A percentile compares a stretch with the other conserved stretches of the same genome.
Conservation (phyloP, 495 filamentous ascomycete genomes). For the Daldinia vernicosa region DNA sequence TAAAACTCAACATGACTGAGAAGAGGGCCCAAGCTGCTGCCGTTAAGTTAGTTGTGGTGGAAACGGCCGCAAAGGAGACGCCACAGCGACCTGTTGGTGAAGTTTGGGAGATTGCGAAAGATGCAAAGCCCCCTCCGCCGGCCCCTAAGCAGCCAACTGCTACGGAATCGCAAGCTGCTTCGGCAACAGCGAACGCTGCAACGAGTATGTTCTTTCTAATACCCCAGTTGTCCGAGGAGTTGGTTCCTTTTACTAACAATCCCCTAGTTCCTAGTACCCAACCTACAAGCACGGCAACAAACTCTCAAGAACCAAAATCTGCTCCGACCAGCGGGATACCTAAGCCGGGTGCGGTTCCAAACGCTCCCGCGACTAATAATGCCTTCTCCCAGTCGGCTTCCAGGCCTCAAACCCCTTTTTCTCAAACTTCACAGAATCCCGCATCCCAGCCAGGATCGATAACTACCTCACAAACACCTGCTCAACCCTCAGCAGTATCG, state of each 20-base stretch:
- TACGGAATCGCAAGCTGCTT: slow-evolving; percentile 42
- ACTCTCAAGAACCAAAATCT: slow-evolving; percentile 38
- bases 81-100: slow-evolving; percentile 81
- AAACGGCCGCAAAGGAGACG: slow-evolving; percentile 82
- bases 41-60: slow-evolving; percentile 79
- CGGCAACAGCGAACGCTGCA: slow-evolving; percentile 44
- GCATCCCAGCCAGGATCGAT: slow-evolving; percentile 31
- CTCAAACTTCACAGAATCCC: slow-evolving; percentile 18
- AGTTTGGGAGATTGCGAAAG: slow-evolving; percentile 83
- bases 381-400: slow-evolving; percentile 39
- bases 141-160: slow-evolving; percentile 50
- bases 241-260: slow-evolving; percentile 31
- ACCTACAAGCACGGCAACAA: slow-evolving; percentile 25
- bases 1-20: slow-evolving; percentile 83
- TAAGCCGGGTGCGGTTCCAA: slow-evolving; percentile 33
- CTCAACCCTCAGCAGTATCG: slow-evolving; percentile 34
- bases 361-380: slow-evolving; percentile 27
- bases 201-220: slow-evolving; percentile 41
- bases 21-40: slow-evolving; percentile 68
- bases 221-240: neutral
- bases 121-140: slow-evolving; percentile 67
- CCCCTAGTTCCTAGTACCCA: slow-evolving; percentile 29
- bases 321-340: slow-evolving; percentile 38
- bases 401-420: neutral
- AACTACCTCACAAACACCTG: slow-evolving; percentile 10